A percentile compares a stretch with the other conserved stretches of the same genome.
phyloP scores from a whole-genome alignment of 441 rosid genomes.

The Iberis amara region DNA sequence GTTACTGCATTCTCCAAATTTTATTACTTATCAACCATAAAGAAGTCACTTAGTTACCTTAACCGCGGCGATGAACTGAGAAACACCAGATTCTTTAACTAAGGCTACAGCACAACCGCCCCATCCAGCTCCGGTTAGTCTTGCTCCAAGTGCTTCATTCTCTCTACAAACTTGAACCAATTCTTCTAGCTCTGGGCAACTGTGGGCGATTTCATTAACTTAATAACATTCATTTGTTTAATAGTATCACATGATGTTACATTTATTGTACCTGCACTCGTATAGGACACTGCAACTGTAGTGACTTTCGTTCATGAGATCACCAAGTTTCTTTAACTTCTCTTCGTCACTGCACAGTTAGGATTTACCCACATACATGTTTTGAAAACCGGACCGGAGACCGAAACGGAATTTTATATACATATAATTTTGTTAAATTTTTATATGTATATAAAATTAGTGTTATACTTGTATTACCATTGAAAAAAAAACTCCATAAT shows the following conservation, averaged over 20 bases:
- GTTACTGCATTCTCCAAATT: neutral
- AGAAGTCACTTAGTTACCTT: slow-evolving; percentile 43
- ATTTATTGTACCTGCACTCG: slow-evolving; percentile 73
- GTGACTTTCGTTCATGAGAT: slow-evolving; percentile 85
- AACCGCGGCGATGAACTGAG: slow-evolving; percentile 70
- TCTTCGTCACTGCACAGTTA: slow-evolving; percentile 62
- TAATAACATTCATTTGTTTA: neutral
- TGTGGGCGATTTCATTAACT: slow-evolving; percentile 24
- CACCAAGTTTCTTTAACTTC: slow-evolving; percentile 68
- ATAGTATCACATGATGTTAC: neutral
- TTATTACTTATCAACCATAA: neutral
- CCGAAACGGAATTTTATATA: too few species aligned
- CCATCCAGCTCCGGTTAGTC: slow-evolving; percentile 99
- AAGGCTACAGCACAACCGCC: slow-evolving; percentile 95
- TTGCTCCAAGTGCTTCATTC: slow-evolving; percentile 84
- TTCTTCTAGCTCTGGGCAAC: slow-evolving; percentile 96
- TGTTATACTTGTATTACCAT: too few species aligned
- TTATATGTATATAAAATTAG: too few species aligned
- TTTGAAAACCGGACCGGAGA: too few species aligned
- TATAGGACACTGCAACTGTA: slow-evolving; percentile 82
- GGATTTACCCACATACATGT: too few species aligned
- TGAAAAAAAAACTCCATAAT: too few species aligned
- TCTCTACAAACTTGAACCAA: slow-evolving; percentile 59
- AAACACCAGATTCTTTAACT: slow-evolving; percentile 70
- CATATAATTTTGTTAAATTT: too few species aligned